phyloP scores from a whole-genome alignment of 805 yeast genomes.

The Teunomyces aglyptinius region DNA sequence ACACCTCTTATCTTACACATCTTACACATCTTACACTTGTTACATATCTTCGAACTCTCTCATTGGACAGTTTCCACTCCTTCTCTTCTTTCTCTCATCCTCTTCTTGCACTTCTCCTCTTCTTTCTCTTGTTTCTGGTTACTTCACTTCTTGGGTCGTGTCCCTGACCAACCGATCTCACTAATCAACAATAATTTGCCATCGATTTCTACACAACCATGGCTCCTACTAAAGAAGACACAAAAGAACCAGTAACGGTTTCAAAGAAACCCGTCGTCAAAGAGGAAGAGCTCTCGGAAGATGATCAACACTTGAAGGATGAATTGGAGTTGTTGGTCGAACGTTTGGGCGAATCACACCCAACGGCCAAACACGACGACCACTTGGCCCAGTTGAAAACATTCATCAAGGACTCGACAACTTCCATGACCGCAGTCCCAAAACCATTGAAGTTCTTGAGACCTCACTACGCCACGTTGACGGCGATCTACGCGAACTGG shows the following conservation, averaged over 20 bases:
- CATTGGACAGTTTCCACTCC: neutral
- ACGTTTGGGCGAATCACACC: slow-evolving; percentile 56
- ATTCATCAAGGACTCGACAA: slow-evolving; percentile 85
- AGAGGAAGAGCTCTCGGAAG: slow-evolving; percentile 90
- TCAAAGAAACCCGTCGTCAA: slow-evolving; percentile 23
- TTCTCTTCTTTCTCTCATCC: neutral
- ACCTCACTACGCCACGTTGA: slow-evolving; percentile 76
- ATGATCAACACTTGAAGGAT: slow-evolving; percentile 81
- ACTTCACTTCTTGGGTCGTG: neutral
- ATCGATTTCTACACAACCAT: slow-evolving; percentile 14
- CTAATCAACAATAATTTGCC: slow-evolving; percentile 3
- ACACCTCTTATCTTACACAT: neutral
- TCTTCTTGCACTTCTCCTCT: neutral
- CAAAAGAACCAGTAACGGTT: slow-evolving; percentile 11
- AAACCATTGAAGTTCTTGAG: slow-evolving; percentile 94
- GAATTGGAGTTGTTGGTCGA: slow-evolving; percentile 88
- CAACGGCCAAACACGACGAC: slow-evolving; percentile 48
- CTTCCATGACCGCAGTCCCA: slow-evolving; percentile 99
- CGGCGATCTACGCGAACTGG: slow-evolving; percentile 69
- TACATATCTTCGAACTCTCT: neutral
- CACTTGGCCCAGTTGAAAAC: slow-evolving; percentile 71
- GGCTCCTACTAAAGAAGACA: slow-evolving; percentile 36
- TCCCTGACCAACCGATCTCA: neutral
- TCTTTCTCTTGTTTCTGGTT: too few relatives aligned
- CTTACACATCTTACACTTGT: neutral